Evolutionary conservation across 169 alveolate genomes (phyloP).

Genomic region (Plasmodium gonderi): DNA sequence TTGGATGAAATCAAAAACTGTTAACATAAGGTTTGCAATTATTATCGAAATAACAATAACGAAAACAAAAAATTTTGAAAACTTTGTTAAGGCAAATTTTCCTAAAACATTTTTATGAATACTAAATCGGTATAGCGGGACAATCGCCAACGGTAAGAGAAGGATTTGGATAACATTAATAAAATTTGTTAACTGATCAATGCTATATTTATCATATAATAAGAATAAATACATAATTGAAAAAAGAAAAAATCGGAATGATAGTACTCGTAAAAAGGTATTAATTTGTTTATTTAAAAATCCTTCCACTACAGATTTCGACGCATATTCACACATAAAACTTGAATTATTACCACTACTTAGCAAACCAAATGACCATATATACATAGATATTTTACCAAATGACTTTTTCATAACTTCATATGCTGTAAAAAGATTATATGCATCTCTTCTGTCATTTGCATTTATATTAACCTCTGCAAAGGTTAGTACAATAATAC

Average conservation of each 20-base stretch:
- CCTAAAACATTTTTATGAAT: slow-evolving; percentile 73
- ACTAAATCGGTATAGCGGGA: slow-evolving; percentile 61
- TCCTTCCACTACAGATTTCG: slow-evolving; percentile 70
- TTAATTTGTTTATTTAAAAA: slow-evolving; percentile 61
- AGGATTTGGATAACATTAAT: slow-evolving; percentile 61
- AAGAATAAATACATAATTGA: slow-evolving; percentile 30
- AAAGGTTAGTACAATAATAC: slow-evolving; percentile 72
- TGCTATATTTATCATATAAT: slow-evolving; percentile 47
- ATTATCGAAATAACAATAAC: slow-evolving; percentile 53
- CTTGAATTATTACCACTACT: slow-evolving; percentile 75
- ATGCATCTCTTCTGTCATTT: slow-evolving; percentile 23
- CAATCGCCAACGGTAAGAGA: slow-evolving; percentile 62
- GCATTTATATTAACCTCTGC: slow-evolving; percentile 49
- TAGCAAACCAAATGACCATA: slow-evolving; percentile 75
- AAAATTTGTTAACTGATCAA: slow-evolving; percentile 68
- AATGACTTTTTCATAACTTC: slow-evolving; percentile 69
- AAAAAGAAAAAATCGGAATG: slow-evolving; percentile 53
- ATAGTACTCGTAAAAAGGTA: slow-evolving; percentile 46
- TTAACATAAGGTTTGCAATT: slow-evolving; percentile 32
- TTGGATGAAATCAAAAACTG: slow-evolving; percentile 35
- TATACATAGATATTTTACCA: slow-evolving; percentile 68
- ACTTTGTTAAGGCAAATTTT: slow-evolving; percentile 27
- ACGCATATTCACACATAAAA: slow-evolving; percentile 75
- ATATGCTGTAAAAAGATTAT: slow-evolving; percentile 65
- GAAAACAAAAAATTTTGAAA: slow-evolving; percentile 23